phyloP scores from a whole-genome alignment of 306 rosid species.

The Quillaja saponaria region DNA sequence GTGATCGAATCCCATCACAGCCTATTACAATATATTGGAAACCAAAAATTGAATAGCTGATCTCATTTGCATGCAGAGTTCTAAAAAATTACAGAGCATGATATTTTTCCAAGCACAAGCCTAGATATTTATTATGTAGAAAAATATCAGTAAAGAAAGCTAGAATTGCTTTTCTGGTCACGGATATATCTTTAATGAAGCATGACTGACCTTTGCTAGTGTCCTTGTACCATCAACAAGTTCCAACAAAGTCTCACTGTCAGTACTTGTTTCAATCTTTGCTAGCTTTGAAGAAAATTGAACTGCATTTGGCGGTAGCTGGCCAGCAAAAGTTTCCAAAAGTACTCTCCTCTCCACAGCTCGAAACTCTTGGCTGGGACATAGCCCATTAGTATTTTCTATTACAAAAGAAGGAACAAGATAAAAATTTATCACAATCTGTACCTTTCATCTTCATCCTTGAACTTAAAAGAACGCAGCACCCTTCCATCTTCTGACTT shows the following conservation, averaged over 20 bases:
- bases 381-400: constrained; percentile 3
- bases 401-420: too few species aligned
- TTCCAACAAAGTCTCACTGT: constrained; percentile 58
- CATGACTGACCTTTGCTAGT: constrained; percentile 60
- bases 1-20: constrained; percentile 84
- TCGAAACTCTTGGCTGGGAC: constrained; percentile 84
- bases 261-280: constrained; percentile 46
- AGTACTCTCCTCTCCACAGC: constrained; percentile 85
- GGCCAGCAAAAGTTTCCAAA: constrained; percentile 71
- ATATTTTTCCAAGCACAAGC: constrained; percentile 7
- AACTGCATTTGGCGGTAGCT: constrained; percentile 55
- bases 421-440: too few species aligned
- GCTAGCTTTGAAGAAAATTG: constrained; percentile 68
- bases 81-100: too few species aligned
- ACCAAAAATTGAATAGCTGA: too few species aligned
- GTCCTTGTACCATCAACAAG: constrained; percentile 66
- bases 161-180: too few species aligned
- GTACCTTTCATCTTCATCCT: constrained; percentile 77
- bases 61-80: too few species aligned
- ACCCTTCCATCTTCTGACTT: constrained; percentile 75
- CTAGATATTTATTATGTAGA: too few species aligned
- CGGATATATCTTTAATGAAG: neutral
- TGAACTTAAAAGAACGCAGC: constrained; percentile 77
- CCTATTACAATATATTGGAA: constrained; percentile 86
- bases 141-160: too few species aligned